Evolutionary conservation across 2,329 filamentous ascomycete species (phyloP).

Genomic region (Aspergillus niger): DNA sequence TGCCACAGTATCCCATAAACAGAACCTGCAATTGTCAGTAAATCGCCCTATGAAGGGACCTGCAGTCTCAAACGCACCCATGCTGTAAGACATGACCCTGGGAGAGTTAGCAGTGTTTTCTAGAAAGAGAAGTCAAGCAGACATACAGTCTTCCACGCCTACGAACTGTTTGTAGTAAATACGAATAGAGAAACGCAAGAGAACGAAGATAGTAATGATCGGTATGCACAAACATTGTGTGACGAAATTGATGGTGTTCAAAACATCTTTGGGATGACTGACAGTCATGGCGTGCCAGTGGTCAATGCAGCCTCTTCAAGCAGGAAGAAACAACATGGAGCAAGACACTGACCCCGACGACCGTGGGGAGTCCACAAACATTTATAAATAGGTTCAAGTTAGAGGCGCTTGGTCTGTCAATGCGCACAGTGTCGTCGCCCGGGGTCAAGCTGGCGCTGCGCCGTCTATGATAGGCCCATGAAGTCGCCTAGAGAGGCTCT

Average conservation of each 20-base stretch:
- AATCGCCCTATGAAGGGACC: neutral
- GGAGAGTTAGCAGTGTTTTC: neutral
- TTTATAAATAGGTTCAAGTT: conserved; percentile 5
- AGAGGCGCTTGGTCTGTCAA: neutral
- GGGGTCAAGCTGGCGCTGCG: neutral
- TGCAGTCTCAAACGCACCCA: conserved; percentile 23
- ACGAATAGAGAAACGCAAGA: conserved; percentile 35
- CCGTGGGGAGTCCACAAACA: neutral
- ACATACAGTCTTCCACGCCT: conserved; percentile 39
- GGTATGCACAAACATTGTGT: conserved; percentile 41
- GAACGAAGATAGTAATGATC: conserved; percentile 35
- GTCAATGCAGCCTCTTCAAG: conserved; percentile 1
- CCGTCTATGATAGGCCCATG: neutral
- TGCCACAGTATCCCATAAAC: conserved; percentile 39
- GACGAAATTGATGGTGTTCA: conserved; percentile 36
- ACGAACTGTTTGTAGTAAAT: conserved; percentile 34
- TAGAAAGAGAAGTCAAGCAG: too few species aligned
- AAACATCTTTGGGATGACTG: conserved; percentile 27
- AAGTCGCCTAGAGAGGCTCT: neutral
- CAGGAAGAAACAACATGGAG: neutral
- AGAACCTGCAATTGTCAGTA: conserved; percentile 19
- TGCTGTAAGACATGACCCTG: conserved; percentile 19
- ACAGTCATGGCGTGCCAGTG: conserved; percentile 18
- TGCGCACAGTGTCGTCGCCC: neutral
- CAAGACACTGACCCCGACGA: neutral